Base-by-base conservation (phyloP, 1,139 yeast species). In the Pichia inconspicua region DNA sequence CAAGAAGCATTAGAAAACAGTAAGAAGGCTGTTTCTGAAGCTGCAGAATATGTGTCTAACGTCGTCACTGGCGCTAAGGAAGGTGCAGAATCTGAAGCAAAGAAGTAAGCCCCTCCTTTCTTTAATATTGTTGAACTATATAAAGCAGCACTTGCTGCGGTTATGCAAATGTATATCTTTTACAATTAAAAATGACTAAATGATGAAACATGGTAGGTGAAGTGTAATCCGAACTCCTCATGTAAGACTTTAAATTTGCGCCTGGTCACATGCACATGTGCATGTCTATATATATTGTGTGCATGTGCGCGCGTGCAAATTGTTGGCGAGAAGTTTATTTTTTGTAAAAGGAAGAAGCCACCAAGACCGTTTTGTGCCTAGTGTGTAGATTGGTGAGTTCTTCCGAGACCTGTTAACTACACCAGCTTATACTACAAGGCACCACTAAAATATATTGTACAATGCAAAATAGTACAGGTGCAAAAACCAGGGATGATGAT, bases 1-100 rank as follows among this genome's bases (percentile, higher is more conserved):
- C 63, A 69, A 44, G 80, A 77, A 54, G 82, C 81, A 66, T 38
- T 60, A n/a, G 84, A 78, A 46, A 69, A 73, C 50, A 88, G 86
- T 51, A 82, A 81, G 72, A 74, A 73, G 58, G 75, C 75, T 58
- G 70, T 79, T 51, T 72, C 74, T 50, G 78, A 77, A 44, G 86
- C 86, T 58, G 63, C 59, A 12, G 85, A 78, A 47, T 79, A 78
- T 66, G 77, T 80, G 44, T 74, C 82, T 31, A 72, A 74, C 50
- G 75, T 74, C 44, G 70, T 79, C 44, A 70, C 79, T 55, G 86
- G 86, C 64, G 85, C 83, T 54, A 66, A 73, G 61, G 64, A 69
- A 41, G 81, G 76, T 51, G 71, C 71, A 53, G 71, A 70, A 19
- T 58, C 68, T 42, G 55, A 58, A 27, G 37, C 48, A 28, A 46